Percentiles rank a stretch among this genome's conserved stretches.
phyloP scores from a whole-genome alignment of 148 eudicot genomes.

The Mesembryanthemum crystallinum region DNA sequence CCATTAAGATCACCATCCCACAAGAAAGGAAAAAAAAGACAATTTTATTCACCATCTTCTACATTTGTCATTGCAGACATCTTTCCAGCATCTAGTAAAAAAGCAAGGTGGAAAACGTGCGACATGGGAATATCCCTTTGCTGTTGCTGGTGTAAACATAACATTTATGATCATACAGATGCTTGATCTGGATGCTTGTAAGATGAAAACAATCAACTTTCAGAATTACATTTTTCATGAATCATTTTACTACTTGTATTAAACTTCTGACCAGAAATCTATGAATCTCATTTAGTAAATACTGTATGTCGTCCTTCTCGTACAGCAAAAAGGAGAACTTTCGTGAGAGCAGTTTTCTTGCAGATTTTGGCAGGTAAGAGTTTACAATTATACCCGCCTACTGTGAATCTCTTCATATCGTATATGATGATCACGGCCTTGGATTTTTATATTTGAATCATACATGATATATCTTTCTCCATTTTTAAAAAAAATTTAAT shows the following conservation, averaged over 20 bases:
- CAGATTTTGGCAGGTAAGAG: conserved; percentile 70
- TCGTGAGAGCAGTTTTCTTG: conserved; percentile 63
- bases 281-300: neutral
- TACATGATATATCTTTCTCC: no score
- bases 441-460: no score
- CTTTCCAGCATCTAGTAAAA: conserved; percentile 59
- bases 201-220: conserved; percentile 17
- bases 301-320: conserved; percentile 11
- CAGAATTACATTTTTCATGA: neutral
- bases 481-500: no score
- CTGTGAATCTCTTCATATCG: neutral
- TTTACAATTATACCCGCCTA: neutral
- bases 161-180: conserved; percentile 87
- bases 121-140: conserved; percentile 90
- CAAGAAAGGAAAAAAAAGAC: no score
- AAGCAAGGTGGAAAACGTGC: conserved; percentile 72
- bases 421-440: no score
- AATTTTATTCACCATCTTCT: conserved; percentile 2
- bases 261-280: neutral
- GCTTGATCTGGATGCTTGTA: conserved; percentile 76
- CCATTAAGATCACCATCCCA: no score
- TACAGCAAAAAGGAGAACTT: conserved; percentile 69
- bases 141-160: conserved; percentile 88
- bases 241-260: neutral
- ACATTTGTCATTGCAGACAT: conserved; percentile 42